Evolutionary conservation across 139 green algal genomes (phyloP), one percentile per base, ranked within the genome.

Genomic region (Raphidocelis subcapitata): DNA sequence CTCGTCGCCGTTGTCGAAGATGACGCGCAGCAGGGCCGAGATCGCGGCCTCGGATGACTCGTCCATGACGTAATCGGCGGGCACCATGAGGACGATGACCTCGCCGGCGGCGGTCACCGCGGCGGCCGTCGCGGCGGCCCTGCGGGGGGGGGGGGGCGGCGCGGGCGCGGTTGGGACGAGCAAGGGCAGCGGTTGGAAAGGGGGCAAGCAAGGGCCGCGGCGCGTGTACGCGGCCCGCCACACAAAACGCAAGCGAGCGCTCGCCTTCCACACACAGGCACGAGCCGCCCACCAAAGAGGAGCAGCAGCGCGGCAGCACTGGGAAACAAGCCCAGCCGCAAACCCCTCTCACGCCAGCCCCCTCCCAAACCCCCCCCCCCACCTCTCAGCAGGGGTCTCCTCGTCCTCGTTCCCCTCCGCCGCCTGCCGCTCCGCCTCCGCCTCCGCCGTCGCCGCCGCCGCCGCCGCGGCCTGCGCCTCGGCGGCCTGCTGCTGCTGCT

Each of bases 1-100:
- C 85, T 99, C 96, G 63, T 98, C 95, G 21, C 94, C 96, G 46
- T 95, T 75, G 28, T 79, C 69, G 82, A 97, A 99, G 66, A 99
- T 94, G 35, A 74, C 59, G 4, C 41, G 33, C 26, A 87, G 79
- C 28, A 99, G 92, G 26, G 56, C 24, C 29, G 82, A 62, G 80
- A 97, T 84, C 14, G 90, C 71, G 28, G 74, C 62, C 23, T 83
- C 69, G 55, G 76, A 85, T 66, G 80, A 72, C 66, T 92, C 88
- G 5, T 80, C 81, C 80, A 97, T 86, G 3, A 68, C 54, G 72
- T 92, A 97, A 64, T 95, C 88, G 2, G 72, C 37, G 0, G 92
- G 92, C 35, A 97, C 74, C 59, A 74, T 75, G 62, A 83, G 84
- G 44, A 85, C 86, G 2, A 85, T 87, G 32, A 81, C 86, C 20